A percentile compares a stretch with the other conserved stretches of the same genome.
phyloP scores from a whole-genome alignment of 768 basidiomycete genomes.

The Phylloporus scabripes region DNA sequence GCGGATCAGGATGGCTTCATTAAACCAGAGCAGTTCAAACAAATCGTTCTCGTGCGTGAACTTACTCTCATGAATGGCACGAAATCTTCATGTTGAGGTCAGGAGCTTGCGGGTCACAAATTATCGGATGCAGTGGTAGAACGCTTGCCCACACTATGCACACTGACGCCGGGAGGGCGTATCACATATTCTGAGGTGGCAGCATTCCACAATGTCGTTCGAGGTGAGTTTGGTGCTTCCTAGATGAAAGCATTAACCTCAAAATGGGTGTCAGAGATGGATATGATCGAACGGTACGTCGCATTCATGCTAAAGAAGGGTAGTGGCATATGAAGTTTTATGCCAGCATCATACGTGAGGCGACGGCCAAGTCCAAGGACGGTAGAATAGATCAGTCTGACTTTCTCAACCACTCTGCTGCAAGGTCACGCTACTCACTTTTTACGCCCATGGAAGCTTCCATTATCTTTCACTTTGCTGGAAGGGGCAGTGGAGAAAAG shows the following conservation, averaged over 20 bases:
- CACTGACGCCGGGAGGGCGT: conserved; percentile 79
- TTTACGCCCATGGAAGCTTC: conserved; percentile 99
- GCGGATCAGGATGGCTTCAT: conserved; percentile 91
- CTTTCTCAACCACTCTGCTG: conserved; percentile 85
- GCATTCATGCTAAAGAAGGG: background rate
- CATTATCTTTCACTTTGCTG: conserved; percentile 97
- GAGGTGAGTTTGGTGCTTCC: conserved; percentile 48
- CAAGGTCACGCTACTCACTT: conserved; percentile 85
- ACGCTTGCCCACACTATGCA: conserved; percentile 86
- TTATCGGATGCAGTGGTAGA: conserved; percentile 91
- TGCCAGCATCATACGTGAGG: conserved; percentile 78
- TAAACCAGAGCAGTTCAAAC: conserved; percentile 87
- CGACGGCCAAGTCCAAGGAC: conserved; percentile 85
- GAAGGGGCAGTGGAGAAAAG: conserved; percentile 63
- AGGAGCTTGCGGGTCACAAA: conserved; percentile 98
- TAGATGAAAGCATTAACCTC: conserved; percentile 1
- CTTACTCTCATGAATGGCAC: background rate
- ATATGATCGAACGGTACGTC: conserved; percentile 81
- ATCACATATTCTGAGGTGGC: conserved; percentile 96
- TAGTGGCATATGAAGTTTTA: conserved; percentile 3
- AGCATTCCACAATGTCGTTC: conserved; percentile 95
- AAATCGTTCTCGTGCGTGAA: conserved; percentile 79
- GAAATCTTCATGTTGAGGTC: conserved; percentile 1
- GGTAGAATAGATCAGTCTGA: conserved; percentile 95
- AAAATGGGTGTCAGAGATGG: conserved; percentile 61